phyloP scores from a whole-genome alignment of 2,329 filamentous ascomycete species.

The Plenodomus tracheiphilus region DNA sequence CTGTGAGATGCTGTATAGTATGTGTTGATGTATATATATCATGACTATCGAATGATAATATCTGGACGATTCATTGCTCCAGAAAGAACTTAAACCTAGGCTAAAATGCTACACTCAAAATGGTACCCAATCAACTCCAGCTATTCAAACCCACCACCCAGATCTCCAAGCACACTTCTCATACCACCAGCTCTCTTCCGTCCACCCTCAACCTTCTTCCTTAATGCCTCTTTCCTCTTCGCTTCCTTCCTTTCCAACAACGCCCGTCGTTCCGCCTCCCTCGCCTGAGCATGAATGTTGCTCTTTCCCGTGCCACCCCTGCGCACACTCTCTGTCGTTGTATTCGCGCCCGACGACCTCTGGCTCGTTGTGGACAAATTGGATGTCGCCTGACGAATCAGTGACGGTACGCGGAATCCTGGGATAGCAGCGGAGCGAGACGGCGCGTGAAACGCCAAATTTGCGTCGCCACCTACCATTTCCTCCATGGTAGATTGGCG shows the following conservation, averaged over 20 bases:
- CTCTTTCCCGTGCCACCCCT: conserved; percentile 61
- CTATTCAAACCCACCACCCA: conserved; percentile 45
- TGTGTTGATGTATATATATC: background rate
- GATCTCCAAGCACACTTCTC: conserved; percentile 38
- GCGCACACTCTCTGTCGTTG: conserved; percentile 39
- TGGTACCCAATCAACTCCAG: background rate
- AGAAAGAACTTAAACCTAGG: background rate
- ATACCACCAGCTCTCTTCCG: conserved; percentile 27
- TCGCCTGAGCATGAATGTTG: conserved; percentile 62
- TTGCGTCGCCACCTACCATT: conserved; percentile 39
- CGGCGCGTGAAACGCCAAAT: conserved; percentile 60
- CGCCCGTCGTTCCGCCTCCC: conserved; percentile 59
- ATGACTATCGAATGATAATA: background rate
- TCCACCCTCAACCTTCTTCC: conserved; percentile 45
- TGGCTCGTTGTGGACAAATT: conserved; percentile 39
- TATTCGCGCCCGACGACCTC: conserved; percentile 37
- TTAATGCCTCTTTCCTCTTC: conserved; percentile 54
- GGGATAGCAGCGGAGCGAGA: conserved; percentile 38
- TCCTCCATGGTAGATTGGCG: conserved; percentile 48
- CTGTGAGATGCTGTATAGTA: background rate
- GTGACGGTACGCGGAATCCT: conserved; percentile 68
- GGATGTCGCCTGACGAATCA: conserved; percentile 75
- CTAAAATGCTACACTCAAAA: background rate
- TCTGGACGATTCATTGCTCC: background rate
- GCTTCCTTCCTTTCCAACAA: conserved; percentile 56